Evolutionary conservation across 208 protist species (phyloP), one percentile per base, ranked within the genome.

Genomic region (Acanthamoeba sp.): DNA sequence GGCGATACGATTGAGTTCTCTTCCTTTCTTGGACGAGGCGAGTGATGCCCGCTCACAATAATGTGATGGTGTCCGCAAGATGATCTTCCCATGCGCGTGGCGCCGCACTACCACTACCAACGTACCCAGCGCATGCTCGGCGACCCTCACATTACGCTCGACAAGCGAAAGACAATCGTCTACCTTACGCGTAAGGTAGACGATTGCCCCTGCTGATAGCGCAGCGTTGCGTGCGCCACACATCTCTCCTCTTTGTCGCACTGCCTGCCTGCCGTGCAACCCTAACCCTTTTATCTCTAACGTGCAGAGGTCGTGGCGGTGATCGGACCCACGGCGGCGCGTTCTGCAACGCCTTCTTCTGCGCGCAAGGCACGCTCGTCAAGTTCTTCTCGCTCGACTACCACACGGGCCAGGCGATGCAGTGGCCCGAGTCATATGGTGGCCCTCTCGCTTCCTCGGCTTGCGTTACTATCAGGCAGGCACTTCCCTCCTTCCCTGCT

Each of bases 41-140:
- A n/a, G n/a, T n/a, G n/a, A n/a, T n/a, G n/a, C n/a, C n/a, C n/a
- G n/a, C n/a, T n/a, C n/a, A n/a, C n/a, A n/a, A n/a, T n/a, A n/a
- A n/a, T n/a, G n/a, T n/a, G n/a, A n/a, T n/a, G n/a, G n/a, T n/a
- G n/a, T n/a, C n/a, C n/a, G n/a, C n/a, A n/a, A 59, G 59, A 71
- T 91, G 50, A 50, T 91, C 27, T 91, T 91, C 32, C 84, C 84
- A 4, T 91, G 84, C n/a, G n/a, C 32, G 84, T 91, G 29, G 84
- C 84, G 14, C 40, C 84, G 22, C 84, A 91, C 38, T 91, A 91
- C 55, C 84, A 91, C 38, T 91, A 91, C 40, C n/a, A 91, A 42
- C 29, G 32, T 4, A 55, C 84, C 18, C 84, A 71, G 34, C 84
- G 59, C 3, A 16, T 12, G 7, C 59, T 91, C 27, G 84, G 84